phyloP scores from a whole-genome alignment of 1,284 basidiomycete genomes.

The Cryptococcus amylolentus region DNA sequence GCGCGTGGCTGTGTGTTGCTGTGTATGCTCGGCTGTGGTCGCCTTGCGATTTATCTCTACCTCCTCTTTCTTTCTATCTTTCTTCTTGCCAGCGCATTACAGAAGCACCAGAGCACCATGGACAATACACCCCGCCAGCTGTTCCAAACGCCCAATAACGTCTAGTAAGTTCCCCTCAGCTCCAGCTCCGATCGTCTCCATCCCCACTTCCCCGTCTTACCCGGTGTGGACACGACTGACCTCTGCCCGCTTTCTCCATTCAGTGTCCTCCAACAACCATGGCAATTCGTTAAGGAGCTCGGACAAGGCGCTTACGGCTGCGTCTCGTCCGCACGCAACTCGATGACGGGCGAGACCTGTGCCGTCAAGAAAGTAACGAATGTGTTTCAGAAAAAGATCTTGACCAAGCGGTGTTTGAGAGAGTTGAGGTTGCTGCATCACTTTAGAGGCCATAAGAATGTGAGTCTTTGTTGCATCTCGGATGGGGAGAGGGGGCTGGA shows the following conservation, averaged over 20 bases:
- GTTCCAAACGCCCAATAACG: constrained; percentile 48
- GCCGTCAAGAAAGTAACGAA: constrained; percentile 77
- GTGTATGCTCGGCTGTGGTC: no score
- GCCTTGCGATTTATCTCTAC: no score
- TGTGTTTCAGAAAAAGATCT: constrained; percentile 88
- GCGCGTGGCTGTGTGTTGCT: no score
- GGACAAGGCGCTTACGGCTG: constrained; percentile 93
- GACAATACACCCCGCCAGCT: constrained; percentile 47
- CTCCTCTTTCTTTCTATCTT: no score
- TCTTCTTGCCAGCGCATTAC: not conserved
- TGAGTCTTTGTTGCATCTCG: constrained; percentile 41
- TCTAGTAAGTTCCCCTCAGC: constrained; percentile 35
- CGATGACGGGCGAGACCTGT: constrained; percentile 78
- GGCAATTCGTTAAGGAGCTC: constrained; percentile 90
- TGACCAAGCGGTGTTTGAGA: constrained; percentile 89
- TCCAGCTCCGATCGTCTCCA: not conserved
- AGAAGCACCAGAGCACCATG: constrained; percentile 33
- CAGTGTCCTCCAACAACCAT: constrained; percentile 79
- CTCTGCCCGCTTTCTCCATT: not conserved
- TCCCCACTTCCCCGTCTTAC: not conserved
- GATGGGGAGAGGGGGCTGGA: not conserved
- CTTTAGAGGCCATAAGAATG: constrained; percentile 96
- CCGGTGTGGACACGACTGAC: not conserved
- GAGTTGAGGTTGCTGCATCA: constrained; percentile 94
- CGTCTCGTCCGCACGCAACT: constrained; percentile 80